phyloP scores from a whole-genome alignment of 1,139 yeast genomes.

The Geotrichum cucujoidarum region DNA sequence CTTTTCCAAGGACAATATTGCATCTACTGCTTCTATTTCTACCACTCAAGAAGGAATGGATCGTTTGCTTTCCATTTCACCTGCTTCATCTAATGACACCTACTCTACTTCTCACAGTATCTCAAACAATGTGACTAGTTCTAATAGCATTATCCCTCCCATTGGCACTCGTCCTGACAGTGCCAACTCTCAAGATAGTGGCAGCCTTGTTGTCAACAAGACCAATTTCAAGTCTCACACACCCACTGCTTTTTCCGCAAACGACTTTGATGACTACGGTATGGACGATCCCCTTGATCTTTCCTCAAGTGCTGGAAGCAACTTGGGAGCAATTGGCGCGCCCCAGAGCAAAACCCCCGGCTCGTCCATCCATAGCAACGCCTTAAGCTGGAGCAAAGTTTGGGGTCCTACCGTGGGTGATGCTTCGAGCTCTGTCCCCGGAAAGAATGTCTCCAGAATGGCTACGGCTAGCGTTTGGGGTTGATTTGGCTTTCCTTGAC shows the following conservation, averaged over 20 bases:
- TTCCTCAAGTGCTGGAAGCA: not conserved
- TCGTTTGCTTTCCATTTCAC: slow-evolving; percentile 9
- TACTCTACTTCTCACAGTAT: not conserved
- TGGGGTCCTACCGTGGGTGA: slow-evolving; percentile 11
- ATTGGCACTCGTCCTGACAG: slow-evolving; percentile 11
- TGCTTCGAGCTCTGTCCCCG: not conserved
- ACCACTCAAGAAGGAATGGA: not conserved
- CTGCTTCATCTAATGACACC: slow-evolving; percentile 15
- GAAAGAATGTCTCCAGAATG: not conserved
- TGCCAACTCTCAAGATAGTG: slow-evolving; percentile 5
- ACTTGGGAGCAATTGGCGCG: slow-evolving; percentile 3
- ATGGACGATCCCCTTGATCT: slow-evolving; percentile 1
- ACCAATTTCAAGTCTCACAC: not conserved
- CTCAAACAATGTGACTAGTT: not conserved
- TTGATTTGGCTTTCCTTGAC: not conserved
- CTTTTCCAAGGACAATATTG: slow-evolving; percentile 5
- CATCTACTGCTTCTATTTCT: not conserved
- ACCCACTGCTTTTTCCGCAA: slow-evolving; percentile 5
- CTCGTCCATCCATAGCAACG: not conserved
- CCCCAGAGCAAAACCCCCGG: not conserved
- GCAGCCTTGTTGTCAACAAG: not conserved
- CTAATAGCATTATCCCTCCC: slow-evolving; percentile 4
- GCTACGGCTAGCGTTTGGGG: slow-evolving; percentile 15
- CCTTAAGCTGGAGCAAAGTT: slow-evolving; percentile 13
- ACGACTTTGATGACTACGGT: slow-evolving; percentile 4